Evolutionary conservation across 2,329 filamentous ascomycete species (phyloP), one percentile per base, ranked within the genome.

Genomic region (Sporothrix euskadiensis): DNA sequence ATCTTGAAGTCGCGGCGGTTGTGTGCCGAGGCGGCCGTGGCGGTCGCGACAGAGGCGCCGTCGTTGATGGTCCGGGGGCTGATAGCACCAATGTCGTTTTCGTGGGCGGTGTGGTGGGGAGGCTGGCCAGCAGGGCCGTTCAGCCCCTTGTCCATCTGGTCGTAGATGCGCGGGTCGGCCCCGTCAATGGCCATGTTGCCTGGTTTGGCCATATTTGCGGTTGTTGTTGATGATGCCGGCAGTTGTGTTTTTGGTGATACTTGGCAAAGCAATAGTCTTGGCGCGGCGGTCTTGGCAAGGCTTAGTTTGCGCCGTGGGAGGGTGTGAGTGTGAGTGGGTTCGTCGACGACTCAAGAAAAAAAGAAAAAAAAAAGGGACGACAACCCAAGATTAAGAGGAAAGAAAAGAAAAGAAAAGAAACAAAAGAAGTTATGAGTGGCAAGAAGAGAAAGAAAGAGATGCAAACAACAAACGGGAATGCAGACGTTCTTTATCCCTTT

Each of bases 111-210:
- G 19, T 57, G 66, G 5, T 30, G 14, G 5, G 56, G 56, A 19
- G 39, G 61, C 61, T 16, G 10, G 10, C 19, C n/a, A 1, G 19
- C 16, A 49, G 12, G n/a, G 5, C 30, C 26, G 32, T 14, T 39
- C 30, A 26, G 22, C 26, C 41, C 32, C 22, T 65, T 68, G 30
- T 63, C 66, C 49, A 73, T 54, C 65, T 70, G 65, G 74, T 73
- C 73, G 44, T 47, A 72, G 16, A 71, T 12, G 32, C 73, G 74
- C 32, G 74, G 74, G 44, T 75, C 74, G 57, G 71, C 59, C 65
- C 74, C 74, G 59, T 75, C 74, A 10, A 75, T 22, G 69, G 73
- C 73, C 73, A 75, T 72, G 26, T 75, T 74, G 54, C 73, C 74
- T 6, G 74, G 73, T 22, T 74, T 75, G 1, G 74, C 74, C 74